These are phyloP conservation scores for Didymella lethalis DNA, from an alignment of 2,329 filamentous ascomycete species.

Conservation along the genomic window DNA sequence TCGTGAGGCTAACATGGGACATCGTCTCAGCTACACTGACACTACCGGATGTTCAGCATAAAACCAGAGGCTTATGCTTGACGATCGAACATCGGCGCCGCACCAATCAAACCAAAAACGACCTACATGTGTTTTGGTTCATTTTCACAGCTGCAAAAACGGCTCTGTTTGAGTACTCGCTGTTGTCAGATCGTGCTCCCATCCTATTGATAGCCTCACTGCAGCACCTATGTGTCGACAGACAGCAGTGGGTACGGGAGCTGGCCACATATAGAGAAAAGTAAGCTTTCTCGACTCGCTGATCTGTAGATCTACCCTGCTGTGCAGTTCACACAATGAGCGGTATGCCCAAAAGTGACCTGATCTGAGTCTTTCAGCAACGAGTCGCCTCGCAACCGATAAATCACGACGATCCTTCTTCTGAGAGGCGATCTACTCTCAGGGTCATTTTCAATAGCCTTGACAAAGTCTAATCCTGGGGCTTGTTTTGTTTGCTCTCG, in stretches of 20 bases:
- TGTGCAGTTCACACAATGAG: neutral
- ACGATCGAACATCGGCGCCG: neutral
- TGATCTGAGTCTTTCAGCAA: neutral
- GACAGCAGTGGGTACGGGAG: neutral
- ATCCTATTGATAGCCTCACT: neutral
- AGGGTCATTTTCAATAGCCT: conserved; percentile 4
- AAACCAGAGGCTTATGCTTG: neutral
- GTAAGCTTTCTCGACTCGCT: conserved; percentile 13
- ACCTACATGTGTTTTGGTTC: neutral
- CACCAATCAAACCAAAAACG: neutral
- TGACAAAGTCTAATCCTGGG: conserved; percentile 1
- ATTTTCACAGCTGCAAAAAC: neutral
- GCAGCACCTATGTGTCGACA: neutral
- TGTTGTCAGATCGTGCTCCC: neutral
- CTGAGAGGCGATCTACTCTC: neutral
- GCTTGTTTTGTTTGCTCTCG: neutral
- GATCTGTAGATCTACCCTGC: conserved; percentile 14
- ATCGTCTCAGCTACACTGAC: neutral
- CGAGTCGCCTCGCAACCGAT: neutral
- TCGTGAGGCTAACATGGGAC: neutral
- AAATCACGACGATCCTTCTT: neutral
- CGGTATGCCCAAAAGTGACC: neutral
- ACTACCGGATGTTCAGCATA: conserved; percentile 1
- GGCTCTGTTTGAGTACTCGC: neutral
- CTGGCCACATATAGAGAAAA: neutral